Base-by-base conservation (phyloP, 2,329 filamentous ascomycete species). In the Purpureocillium takamizusanense region DNA sequence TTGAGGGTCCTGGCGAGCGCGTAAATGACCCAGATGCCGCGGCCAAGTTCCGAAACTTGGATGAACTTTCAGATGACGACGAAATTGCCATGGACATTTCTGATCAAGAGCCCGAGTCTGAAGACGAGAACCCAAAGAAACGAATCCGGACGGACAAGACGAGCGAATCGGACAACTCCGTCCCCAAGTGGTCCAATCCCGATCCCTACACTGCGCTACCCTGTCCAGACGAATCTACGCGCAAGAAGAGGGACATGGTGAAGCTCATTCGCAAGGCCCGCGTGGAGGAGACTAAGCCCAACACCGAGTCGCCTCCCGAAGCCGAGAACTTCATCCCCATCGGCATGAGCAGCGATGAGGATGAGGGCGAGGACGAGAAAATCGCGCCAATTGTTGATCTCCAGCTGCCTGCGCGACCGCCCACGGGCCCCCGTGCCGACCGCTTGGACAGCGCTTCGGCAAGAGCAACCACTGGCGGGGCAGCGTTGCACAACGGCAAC, bases 181-280 rank as follows among this genome's bases (percentile, higher is more conserved):
- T 57, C 5, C 87, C 88, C 3, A 88, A 84, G 58, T 97, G 90
- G 90, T 95, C 88, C 4, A 97, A 97, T 50, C 89, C 90, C 4
- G 90, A 97, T 56, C 88, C 89, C 0, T 95, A 97, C 60, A 94
- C 86, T 6, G 84, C 78, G 2, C 68, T 95, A 9, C 90, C 90
- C 8, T 88, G 87, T 7, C 76, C 81, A 0, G 83, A 89, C 46
- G 83, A 88, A 39, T 70, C 67, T 5, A 70, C 76, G 30, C 73
- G 75, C 15, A 94, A 92, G 62, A 87, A 83, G 60, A 81, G 79
- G 48, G 88, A 95, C 48, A 82, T 95, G 30, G 86, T 97, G 28
- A 86, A 94, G 52, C 62, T 95, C 43, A 95, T 97, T 49, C 81
- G 89, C 49, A 95, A 95, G 55, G 86, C 89, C 2, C 85, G 89